phyloP scores from a whole-genome alignment of 2,329 filamentous ascomycete genomes.

The Ophiostoma pallidulum region DNA sequence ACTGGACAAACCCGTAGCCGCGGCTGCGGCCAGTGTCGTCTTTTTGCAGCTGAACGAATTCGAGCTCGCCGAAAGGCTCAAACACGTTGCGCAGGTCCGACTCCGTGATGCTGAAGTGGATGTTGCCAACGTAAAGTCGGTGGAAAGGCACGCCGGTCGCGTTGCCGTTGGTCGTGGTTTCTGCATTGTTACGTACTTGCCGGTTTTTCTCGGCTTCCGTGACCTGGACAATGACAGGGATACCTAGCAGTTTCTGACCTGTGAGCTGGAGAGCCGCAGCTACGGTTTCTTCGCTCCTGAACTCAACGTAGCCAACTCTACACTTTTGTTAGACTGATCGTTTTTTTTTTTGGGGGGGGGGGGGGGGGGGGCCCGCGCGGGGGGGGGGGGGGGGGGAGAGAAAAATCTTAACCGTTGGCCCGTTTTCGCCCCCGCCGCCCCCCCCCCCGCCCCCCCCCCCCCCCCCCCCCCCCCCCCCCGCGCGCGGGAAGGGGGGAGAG shows the following conservation, averaged over 20 bases:
- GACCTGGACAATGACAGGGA: conserved; percentile 95
- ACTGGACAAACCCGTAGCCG: conserved; percentile 99
- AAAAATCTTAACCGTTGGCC: too few relatives aligned
- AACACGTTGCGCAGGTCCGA: conserved; percentile 93
- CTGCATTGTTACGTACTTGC: conserved; percentile 63
- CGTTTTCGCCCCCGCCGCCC: too few relatives aligned
- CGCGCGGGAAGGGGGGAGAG: neutral
- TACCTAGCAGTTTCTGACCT: conserved; percentile 95
- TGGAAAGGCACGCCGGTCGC: conserved; percentile 87
- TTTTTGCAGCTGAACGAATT: conserved; percentile 95
- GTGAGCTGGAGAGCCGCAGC: conserved; percentile 92
- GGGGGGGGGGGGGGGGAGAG: too few relatives aligned
- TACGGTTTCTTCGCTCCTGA: conserved; percentile 92
- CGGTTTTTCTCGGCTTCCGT: conserved; percentile 99
- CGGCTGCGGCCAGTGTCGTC: conserved; percentile 84
- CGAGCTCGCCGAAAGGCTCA: conserved; percentile 92
- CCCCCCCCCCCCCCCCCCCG: too few relatives aligned
- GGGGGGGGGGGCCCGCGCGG: too few relatives aligned
- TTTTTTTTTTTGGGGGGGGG: too few relatives aligned
- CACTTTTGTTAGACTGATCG: too few relatives aligned
- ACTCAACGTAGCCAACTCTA: conserved; percentile 99
- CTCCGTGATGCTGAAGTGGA: conserved; percentile 98
- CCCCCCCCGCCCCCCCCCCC: too few relatives aligned
- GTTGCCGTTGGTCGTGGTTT: conserved; percentile 57
- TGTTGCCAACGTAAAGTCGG: conserved; percentile 96